Evolutionary conservation across 345 rosid genomes (phyloP).

Genomic region (Hibiscus trionum): DNA sequence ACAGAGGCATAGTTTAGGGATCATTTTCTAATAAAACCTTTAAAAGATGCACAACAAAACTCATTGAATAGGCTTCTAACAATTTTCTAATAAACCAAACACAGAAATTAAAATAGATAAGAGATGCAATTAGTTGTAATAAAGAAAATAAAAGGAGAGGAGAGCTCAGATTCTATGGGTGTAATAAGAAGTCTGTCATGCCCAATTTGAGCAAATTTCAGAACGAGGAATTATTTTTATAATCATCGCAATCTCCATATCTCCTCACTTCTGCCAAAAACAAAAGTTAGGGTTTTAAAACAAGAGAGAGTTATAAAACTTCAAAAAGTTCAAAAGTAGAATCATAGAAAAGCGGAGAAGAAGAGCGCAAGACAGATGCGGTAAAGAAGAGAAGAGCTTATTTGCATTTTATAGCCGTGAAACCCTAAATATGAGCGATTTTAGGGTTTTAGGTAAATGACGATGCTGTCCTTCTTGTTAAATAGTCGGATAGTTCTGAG

Average conservation of each 20-base stretch:
- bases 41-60: too few species aligned
- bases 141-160: not conserved
- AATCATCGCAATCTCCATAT: conserved; percentile 27
- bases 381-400: not conserved
- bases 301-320: too few species aligned
- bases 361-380: not conserved
- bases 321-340: not conserved
- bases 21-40: too few species aligned
- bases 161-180: conserved; percentile 45
- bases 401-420: not conserved
- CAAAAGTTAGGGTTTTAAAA: not conserved
- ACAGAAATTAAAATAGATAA: too few species aligned
- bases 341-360: not conserved
- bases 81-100: too few species aligned
- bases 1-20: too few species aligned
- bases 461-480: not conserved
- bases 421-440: not conserved
- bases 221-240: conserved; percentile 29
- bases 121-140: too few species aligned
- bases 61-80: too few species aligned
- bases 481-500: not conserved
- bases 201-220: conserved; percentile 27
- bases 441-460: not conserved
- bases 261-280: not conserved
- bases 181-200: conserved; percentile 32